Evolutionary conservation across 257 asterid genomes (phyloP).

Genomic region (Plectranthus barbatus): DNA sequence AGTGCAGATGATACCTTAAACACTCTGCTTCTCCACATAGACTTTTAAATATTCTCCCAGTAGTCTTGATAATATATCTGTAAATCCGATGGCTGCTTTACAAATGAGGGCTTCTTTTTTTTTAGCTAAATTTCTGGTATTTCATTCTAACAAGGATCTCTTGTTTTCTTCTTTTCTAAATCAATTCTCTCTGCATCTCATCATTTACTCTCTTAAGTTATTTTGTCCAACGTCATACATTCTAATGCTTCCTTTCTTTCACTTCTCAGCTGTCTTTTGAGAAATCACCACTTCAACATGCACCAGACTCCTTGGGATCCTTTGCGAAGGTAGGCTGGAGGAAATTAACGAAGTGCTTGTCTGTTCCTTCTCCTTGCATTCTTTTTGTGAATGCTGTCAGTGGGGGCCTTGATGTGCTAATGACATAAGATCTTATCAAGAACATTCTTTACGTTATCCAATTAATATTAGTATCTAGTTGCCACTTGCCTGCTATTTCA

Average conservation of each 20-base stretch:
- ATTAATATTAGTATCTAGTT: not conserved
- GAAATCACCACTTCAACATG: slow-evolving; percentile 37
- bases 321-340: slow-evolving; percentile 55
- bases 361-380: not conserved
- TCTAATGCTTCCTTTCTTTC: slow-evolving; percentile 13
- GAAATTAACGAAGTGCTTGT: slow-evolving; percentile 7
- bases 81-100: not conserved
- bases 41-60: not conserved
- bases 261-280: slow-evolving; percentile 51
- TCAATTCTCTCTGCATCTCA: not conserved
- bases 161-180: not conserved
- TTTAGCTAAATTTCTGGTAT: slow-evolving; percentile 3
- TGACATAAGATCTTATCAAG: not conserved
- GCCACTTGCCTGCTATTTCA: not conserved
- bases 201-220: slow-evolving; percentile 5
- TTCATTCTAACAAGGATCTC: not conserved
- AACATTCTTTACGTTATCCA: not conserved
- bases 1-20: no score
- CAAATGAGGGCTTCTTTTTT: not conserved
- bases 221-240: not conserved
- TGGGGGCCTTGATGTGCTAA: slow-evolving; percentile 2
- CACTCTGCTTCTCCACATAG: not conserved
- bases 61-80: not conserved
- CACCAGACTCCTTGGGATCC: slow-evolving; percentile 37
- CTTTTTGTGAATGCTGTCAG: not conserved